Evolutionary conservation across 2,329 filamentous ascomycete genomes (phyloP).

Genomic region (Sclerotinia trifoliorum): DNA sequence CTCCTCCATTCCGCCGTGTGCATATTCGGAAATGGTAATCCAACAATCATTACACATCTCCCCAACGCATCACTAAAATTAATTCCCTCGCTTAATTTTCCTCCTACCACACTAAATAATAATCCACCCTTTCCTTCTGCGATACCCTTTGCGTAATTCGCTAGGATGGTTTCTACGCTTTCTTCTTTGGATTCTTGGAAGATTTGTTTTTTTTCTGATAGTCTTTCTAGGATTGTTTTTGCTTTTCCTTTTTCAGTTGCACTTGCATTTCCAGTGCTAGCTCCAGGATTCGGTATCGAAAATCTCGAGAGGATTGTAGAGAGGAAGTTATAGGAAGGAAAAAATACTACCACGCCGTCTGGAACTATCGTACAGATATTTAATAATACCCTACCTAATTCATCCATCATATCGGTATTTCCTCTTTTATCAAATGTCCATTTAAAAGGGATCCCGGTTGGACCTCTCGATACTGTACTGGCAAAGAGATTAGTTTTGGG

Average conservation of each 20-base stretch:
- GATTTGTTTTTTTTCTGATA: slow-evolving; percentile 59
- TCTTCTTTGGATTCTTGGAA: slow-evolving; percentile 56
- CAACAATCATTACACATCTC: slow-evolving; percentile 86
- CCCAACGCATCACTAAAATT: slow-evolving; percentile 94
- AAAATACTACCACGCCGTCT: slow-evolving; percentile 91
- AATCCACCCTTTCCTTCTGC: slow-evolving; percentile 65
- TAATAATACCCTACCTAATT: slow-evolving; percentile 72
- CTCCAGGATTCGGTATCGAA: slow-evolving; percentile 40
- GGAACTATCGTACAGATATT: slow-evolving; percentile 72
- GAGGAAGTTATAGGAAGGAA: slow-evolving; percentile 91
- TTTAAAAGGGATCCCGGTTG: slow-evolving; percentile 62
- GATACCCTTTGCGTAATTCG: slow-evolving; percentile 70
- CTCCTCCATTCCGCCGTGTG: slow-evolving; percentile 90
- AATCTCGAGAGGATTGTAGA: slow-evolving; percentile 60
- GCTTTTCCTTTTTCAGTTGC: neutral
- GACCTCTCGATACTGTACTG: slow-evolving; percentile 59
- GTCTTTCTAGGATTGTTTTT: slow-evolving; percentile 56
- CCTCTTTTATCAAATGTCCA: slow-evolving; percentile 82
- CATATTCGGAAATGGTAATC: slow-evolving; percentile 88
- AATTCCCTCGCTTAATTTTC: slow-evolving; percentile 95
- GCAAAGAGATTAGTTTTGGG: slow-evolving; percentile 78
- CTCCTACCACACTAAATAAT: slow-evolving; percentile 86
- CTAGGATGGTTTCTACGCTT: slow-evolving; percentile 62
- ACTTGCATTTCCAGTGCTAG: neutral
- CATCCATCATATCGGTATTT: slow-evolving; percentile 59